Evolutionary conservation across 352 stramenopile genomes (phyloP).

Genomic region (Paralagenidium karlingii): DNA sequence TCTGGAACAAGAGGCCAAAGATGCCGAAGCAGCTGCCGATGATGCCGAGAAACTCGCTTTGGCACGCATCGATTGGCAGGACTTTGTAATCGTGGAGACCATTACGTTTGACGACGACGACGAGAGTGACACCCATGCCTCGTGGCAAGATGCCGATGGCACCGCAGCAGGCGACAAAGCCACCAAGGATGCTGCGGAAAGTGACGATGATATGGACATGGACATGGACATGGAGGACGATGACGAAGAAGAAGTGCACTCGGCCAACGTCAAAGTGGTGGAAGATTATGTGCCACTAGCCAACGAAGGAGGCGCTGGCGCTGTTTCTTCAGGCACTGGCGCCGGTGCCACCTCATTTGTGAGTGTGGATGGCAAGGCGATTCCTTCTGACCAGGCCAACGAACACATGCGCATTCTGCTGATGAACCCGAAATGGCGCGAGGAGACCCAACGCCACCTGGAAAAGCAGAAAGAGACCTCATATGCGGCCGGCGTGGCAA

Average conservation of each 20-base stretch:
- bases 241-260: slow-evolving; percentile 40
- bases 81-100: slow-evolving; percentile 99
- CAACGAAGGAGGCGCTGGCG: background rate
- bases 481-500: slow-evolving; percentile 89
- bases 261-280: slow-evolving; percentile 66
- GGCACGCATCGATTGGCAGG: slow-evolving; percentile 96
- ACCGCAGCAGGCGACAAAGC: slow-evolving; percentile 11
- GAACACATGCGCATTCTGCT: slow-evolving; percentile 99
- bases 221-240: slow-evolving; percentile 84
- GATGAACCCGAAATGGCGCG: slow-evolving; percentile 96
- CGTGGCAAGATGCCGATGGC: slow-evolving; percentile 4
- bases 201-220: slow-evolving; percentile 77
- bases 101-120: slow-evolving; percentile 93
- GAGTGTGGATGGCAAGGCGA: slow-evolving; percentile 80
- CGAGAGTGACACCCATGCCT: no score
- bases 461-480: slow-evolving; percentile 96
- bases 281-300: slow-evolving; percentile 75
- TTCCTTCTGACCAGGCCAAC: slow-evolving; percentile 81
- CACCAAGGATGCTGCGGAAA: slow-evolving; percentile 16
- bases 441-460: slow-evolving; percentile 91
- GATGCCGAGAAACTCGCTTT: slow-evolving; percentile 63
- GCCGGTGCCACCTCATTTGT: slow-evolving; percentile 18
- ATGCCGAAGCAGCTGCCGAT: slow-evolving; percentile 53
- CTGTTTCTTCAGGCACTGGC: slow-evolving; percentile 5
- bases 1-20: slow-evolving; percentile 57